These are phyloP conservation scores for Penicillium subrubescens DNA, from an alignment of 495 filamentous ascomycete genomes.

Conservation along the genomic window DNA sequence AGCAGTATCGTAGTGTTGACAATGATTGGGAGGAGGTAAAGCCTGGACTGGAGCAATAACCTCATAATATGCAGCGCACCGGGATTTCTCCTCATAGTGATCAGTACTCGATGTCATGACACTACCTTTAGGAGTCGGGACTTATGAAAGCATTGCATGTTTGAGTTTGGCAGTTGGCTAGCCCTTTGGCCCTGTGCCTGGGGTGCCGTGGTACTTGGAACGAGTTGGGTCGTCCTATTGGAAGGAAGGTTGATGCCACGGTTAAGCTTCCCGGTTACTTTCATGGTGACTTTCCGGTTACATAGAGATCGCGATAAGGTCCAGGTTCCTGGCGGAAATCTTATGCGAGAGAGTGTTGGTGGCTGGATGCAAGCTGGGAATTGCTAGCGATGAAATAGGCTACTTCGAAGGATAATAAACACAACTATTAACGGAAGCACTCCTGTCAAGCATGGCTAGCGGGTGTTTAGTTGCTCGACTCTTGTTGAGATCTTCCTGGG, in stretches of 20 bases:
- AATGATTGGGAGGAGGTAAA: background rate
- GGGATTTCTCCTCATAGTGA: constrained; percentile 14
- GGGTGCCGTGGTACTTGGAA: constrained; percentile 15
- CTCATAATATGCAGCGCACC: constrained; percentile 26
- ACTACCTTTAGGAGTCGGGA: constrained; percentile 9
- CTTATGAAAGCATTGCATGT: constrained; percentile 6
- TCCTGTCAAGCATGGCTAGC: too few relatives aligned
- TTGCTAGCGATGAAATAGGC: background rate
- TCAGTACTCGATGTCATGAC: constrained; percentile 31
- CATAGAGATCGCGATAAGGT: constrained; percentile 16
- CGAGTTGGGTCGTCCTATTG: constrained; percentile 17
- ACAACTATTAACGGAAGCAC: too few relatives aligned
- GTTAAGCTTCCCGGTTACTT: constrained; percentile 3
- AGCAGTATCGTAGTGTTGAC: background rate
- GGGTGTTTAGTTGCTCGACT: too few relatives aligned
- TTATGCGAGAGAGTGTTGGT: constrained; percentile 17
- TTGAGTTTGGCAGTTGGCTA: constrained; percentile 3
- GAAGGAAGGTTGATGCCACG: constrained; percentile 18
- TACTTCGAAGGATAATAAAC: background rate
- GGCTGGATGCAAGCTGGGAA: background rate
- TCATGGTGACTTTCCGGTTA: constrained; percentile 29
- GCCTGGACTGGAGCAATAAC: constrained; percentile 2
- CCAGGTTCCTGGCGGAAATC: constrained; percentile 19
- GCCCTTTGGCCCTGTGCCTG: background rate
- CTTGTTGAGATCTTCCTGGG: background rate